Conservation (phyloP, 768 basidiomycete genomes). For the Lentinula boryana region DNA sequence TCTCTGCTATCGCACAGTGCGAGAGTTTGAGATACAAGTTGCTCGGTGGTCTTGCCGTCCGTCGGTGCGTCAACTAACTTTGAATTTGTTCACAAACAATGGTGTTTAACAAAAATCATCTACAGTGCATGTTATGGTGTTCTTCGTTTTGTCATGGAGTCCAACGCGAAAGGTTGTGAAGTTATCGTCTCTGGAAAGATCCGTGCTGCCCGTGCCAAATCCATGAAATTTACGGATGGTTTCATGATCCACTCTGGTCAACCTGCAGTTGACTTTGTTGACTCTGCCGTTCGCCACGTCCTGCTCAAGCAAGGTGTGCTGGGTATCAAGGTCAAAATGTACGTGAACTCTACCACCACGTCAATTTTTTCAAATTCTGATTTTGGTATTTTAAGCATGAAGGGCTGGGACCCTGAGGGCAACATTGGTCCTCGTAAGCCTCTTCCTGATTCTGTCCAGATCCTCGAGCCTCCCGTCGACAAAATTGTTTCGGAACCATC, state of each 20-base stretch:
- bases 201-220: slow-evolving; percentile 98
- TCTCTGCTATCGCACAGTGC: slow-evolving; percentile 98
- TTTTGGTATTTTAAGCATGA: slow-evolving; percentile 65
- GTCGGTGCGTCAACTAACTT: slow-evolving; percentile 57
- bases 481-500: slow-evolving; percentile 85
- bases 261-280: slow-evolving; percentile 93
- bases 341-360: slow-evolving; percentile 21
- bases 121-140: slow-evolving; percentile 96
- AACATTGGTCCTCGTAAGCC: slow-evolving; percentile 85
- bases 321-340: slow-evolving; percentile 99
- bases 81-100: background rate
- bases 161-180: slow-evolving; percentile 98
- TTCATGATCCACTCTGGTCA: slow-evolving; percentile 99
- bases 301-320: slow-evolving; percentile 97
- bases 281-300: slow-evolving; percentile 96
- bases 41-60: slow-evolving; percentile 97
- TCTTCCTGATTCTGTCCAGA: slow-evolving; percentile 90
- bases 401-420: slow-evolving; percentile 91
- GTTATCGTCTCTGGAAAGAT: slow-evolving; percentile 99
- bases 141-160: slow-evolving; percentile 99
- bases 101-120: background rate
- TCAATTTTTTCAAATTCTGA: background rate
- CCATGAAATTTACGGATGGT: slow-evolving; percentile 99
- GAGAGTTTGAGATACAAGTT: slow-evolving; percentile 98
- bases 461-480: slow-evolving; percentile 85